Base-by-base conservation (phyloP, 805 yeast species). In the Kodamaea neixiangensis region DNA sequence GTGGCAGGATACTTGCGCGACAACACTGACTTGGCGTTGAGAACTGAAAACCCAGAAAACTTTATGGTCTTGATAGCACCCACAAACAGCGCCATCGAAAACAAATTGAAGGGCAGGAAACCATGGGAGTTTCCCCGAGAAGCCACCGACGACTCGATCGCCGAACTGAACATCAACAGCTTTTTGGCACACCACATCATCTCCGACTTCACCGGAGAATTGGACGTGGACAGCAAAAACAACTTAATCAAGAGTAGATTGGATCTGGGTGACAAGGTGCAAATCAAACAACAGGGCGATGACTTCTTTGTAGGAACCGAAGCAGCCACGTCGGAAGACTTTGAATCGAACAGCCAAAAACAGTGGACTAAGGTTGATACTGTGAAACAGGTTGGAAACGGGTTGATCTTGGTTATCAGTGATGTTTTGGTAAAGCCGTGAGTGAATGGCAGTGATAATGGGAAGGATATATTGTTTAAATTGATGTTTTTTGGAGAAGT, bases 51-150 rank as follows among this genome's bases (percentile, higher is more conserved):
- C 51, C 64, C 68, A 13, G 57, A 63, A n/a, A 67, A 71, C 25
- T 58, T 73, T 69, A 50, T 79, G 55, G 67, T 88, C 18, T 77
- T 89, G 5, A 78, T 89, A 60, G 89, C 96, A 2, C 96, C 96
- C 6, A 72, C 82, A 1, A 82, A 89, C 60, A 66, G 65, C 10
- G 92, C 89, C 3, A 60, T 74, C 18, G 50, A 55, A 15, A 45
- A 48, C 13, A 64, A 68, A 51, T 72, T 89, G 52, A 68, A 69
- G 29, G 67, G 73, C 1, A 61, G 85, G 44, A 89, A 89, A 64
- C 96, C 96, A 17, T 90, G 96, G 96, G 85, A 86, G 62, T 89
- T 86, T 65, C 96, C 96, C 0, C 59, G 62, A 18, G 61, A 65
- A 20, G 77, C 76, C 34, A 72, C 74, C 18, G 76, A 78, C 42